Base-by-base conservation (phyloP, 495 filamentous ascomycete species). In the Immersiella caudata region DNA sequence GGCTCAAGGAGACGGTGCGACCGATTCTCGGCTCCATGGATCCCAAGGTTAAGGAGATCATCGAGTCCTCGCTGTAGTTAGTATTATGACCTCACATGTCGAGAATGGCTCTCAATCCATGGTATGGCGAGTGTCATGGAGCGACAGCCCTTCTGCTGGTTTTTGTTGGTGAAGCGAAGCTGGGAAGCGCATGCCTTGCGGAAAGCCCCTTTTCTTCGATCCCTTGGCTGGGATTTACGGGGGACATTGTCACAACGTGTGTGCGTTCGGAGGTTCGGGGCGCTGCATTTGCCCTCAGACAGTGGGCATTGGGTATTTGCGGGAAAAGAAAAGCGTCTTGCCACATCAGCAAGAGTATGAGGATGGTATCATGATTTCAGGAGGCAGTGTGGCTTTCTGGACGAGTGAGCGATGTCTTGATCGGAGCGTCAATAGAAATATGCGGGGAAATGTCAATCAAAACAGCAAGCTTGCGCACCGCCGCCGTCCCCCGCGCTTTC, bases 1-100 rank as follows among this genome's bases (percentile, higher is more conserved):
- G 86, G 66, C 88, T 97, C 78, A 89, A 85, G 61, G 83, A 88
- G 71, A 81, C 86, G 29, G 79, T 93, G 25, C 85, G 86, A 60
- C 82, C 76, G 27, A 76, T 85, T 25, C 76, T 86, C 64, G 80
- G 82, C 9, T 83, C 93, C 25, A 55, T 81, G 36, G 79, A 87
- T 6, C 76, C 86, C 46, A 85, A 90, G 73, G 79, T 88, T 36
- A 82, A 84, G 54, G 86, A 90, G 69, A 85, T 90, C 61, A 80
- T 96, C 65, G 40, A 63, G 25, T 25, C 49, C 26, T 40, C 24
- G 8, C 49, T 63, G 9, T 7, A 21, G 27, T 51, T 33, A 26
- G 9, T 22, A 18, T n/a, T 54, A 22, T 11, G n/a, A 55, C 16
- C 6, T 22, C 3, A 46, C 40, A 46, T 5, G 11, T 46, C 40